Percentiles rank a stretch among this genome's conserved stretches.
Evolutionary conservation across 306 rosid genomes (phyloP).

Genomic region (Cicer pinnatifidum): DNA sequence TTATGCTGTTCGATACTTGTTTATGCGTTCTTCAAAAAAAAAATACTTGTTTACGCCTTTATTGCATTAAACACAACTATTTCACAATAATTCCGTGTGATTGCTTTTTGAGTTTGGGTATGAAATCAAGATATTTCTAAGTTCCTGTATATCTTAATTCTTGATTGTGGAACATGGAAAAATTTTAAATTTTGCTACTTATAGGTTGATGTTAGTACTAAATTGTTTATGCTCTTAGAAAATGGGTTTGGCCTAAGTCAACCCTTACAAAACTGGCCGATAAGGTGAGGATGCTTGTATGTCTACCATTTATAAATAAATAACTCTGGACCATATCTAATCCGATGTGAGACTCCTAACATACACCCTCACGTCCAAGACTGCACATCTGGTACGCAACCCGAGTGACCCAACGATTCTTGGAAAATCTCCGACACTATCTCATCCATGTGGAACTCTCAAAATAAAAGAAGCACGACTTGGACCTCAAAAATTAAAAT

Average conservation of each 20-base stretch:
- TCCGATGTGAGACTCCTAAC: no score
- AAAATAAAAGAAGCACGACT: neutral
- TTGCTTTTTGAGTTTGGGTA: neutral
- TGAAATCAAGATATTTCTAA: neutral
- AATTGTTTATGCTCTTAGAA: neutral
- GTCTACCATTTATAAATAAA: no score
- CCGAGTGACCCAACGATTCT: no score
- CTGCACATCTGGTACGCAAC: no score
- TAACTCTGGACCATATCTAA: no score
- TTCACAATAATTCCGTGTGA: neutral
- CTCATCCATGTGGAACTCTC: no score
- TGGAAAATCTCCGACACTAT: no score
- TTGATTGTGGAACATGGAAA: constrained; percentile 26
- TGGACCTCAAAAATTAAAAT: neutral
- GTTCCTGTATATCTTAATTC: neutral
- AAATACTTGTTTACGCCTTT: constrained; percentile 26
- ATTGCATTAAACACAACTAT: neutral
- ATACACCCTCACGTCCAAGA: no score
- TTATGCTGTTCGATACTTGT: constrained; percentile 12
- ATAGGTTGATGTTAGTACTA: neutral
- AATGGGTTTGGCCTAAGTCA: no score
- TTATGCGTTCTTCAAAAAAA: constrained; percentile 4
- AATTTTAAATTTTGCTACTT: constrained; percentile 12
- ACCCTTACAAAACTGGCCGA: no score
- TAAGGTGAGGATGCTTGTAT: no score